Conservation (phyloP, 108 stramenopile species). For the Skeletonema potamos region DNA sequence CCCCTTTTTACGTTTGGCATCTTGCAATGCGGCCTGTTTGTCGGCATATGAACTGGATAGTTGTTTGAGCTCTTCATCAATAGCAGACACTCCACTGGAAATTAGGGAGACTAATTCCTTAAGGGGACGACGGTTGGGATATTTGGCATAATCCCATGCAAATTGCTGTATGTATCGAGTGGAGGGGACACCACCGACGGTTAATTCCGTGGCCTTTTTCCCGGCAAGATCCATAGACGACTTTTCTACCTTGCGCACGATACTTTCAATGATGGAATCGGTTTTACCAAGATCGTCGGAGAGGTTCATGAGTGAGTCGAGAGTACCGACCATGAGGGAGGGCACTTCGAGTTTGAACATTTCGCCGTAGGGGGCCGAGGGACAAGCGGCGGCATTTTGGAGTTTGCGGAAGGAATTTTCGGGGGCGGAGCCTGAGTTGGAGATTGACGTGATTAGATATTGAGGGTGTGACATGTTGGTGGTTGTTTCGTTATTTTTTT, state of each 20-base stretch:
- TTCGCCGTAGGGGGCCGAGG: constrained; percentile 82
- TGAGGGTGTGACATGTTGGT: constrained; percentile 11
- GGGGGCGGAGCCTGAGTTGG: constrained; percentile 81
- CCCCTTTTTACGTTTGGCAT: constrained; percentile 75
- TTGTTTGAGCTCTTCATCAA: constrained; percentile 92
- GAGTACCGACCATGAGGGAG: constrained; percentile 89
- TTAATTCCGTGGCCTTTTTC: constrained; percentile 61
- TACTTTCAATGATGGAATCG: constrained; percentile 77
- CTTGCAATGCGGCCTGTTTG: constrained; percentile 69
- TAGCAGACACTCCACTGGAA: constrained; percentile 71
- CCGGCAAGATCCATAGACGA: constrained; percentile 74
- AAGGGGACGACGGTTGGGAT: constrained; percentile 85
- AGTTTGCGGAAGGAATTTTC: constrained; percentile 89
- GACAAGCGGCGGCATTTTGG: constrained; percentile 87
- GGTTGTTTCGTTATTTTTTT: neutral
- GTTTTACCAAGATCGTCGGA: constrained; percentile 88
- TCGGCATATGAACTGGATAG: constrained; percentile 82
- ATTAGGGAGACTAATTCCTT: constrained; percentile 86
- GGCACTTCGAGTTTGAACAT: constrained; percentile 96
- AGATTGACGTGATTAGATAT: constrained; percentile 81
- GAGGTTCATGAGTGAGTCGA: constrained; percentile 88
- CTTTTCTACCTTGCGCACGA: constrained; percentile 90
- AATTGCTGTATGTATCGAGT: constrained; percentile 88
- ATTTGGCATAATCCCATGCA: constrained; percentile 94
- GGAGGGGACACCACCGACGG: constrained; percentile 84